Conservation (phyloP, 768 basidiomycete genomes). For the Brasilioporus rufonigricans region DNA sequence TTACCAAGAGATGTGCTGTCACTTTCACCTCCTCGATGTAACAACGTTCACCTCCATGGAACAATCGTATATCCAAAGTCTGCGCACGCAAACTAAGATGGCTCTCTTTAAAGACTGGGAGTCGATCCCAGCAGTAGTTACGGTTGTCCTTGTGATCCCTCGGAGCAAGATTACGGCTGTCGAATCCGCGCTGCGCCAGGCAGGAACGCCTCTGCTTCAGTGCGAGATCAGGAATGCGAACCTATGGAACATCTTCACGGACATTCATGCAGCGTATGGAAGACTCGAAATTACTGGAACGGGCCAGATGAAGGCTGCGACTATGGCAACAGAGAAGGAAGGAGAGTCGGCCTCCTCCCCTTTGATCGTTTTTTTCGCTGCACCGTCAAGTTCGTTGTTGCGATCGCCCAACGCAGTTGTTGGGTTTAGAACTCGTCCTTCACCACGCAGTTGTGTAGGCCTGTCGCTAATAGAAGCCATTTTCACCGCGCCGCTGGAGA, state of each 20-base stretch:
- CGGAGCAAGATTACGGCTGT: conserved; percentile 22
- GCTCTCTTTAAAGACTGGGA: conserved; percentile 32
- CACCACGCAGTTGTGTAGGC: conserved; percentile 2
- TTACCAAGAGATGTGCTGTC: conserved; percentile 47
- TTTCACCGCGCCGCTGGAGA: conserved; percentile 20
- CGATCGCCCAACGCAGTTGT: conserved; percentile 11
- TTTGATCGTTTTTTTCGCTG: conserved; percentile 25
- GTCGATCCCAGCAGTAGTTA: conserved; percentile 30
- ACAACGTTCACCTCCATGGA: conserved; percentile 30
- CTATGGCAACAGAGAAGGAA: conserved; percentile 18
- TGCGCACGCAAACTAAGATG: conserved; percentile 4
- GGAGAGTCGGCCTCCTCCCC: conserved; percentile 16
- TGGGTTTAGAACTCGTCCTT: conserved; percentile 20
- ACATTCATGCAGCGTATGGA: conserved; percentile 23
- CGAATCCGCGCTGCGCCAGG: conserved; percentile 21
- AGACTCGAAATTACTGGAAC: conserved; percentile 15
- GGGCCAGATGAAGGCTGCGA: conserved; percentile 17
- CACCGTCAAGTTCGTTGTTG: conserved; percentile 18
- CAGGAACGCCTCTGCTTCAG: conserved; percentile 23
- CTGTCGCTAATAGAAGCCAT: conserved; percentile 12
- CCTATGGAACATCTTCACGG: conserved; percentile 17
- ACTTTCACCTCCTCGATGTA: conserved; percentile 42
- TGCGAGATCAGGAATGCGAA: conserved; percentile 21
- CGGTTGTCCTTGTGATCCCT: conserved; percentile 34
- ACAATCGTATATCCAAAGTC: conserved; percentile 4